These are phyloP conservation scores for Neocucurbitaria cava DNA, from an alignment of 2,329 filamentous ascomycete genomes.

Conservation along the genomic window DNA sequence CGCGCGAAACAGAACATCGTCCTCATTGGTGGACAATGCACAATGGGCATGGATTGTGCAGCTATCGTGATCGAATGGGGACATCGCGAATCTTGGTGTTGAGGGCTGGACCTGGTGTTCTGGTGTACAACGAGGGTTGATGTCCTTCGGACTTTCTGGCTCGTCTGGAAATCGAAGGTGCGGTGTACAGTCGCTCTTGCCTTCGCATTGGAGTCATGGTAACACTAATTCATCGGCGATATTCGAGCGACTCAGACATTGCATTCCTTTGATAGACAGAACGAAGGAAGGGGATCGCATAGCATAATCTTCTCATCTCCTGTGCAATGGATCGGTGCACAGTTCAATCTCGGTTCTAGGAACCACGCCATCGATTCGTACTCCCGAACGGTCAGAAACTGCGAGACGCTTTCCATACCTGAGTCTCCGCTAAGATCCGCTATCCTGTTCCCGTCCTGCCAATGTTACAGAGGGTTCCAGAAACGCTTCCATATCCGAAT, in stretches of 20 bases:
- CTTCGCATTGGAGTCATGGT: not conserved
- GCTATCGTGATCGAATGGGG: constrained; percentile 6
- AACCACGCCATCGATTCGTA: constrained; percentile 10
- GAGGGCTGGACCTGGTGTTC: not conserved
- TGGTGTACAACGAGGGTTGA: not conserved
- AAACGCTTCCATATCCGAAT: constrained; percentile 18
- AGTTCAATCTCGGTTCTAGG: constrained; percentile 7
- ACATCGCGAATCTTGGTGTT: constrained; percentile 3
- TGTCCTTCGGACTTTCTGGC: not conserved
- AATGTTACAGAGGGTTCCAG: constrained; percentile 25
- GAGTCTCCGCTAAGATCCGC: constrained; percentile 5
- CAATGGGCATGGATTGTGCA: constrained; percentile 1
- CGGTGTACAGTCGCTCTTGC: not conserved
- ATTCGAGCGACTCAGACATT: not conserved
- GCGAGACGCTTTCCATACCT: constrained; percentile 12
- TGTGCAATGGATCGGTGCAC: constrained; percentile 13
- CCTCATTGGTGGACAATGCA: constrained; percentile 10
- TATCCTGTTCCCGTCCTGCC: constrained; percentile 15
- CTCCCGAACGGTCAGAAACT: constrained; percentile 1
- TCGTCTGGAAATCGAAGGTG: not conserved
- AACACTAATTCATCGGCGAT: not conserved
- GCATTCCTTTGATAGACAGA: not conserved
- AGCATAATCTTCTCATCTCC: constrained; percentile 3
- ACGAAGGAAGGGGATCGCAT: not conserved
- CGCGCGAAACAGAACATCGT: constrained; percentile 1